Conservation (phyloP, 352 stramenopile genomes). For the Phytophthora rubi region DNA sequence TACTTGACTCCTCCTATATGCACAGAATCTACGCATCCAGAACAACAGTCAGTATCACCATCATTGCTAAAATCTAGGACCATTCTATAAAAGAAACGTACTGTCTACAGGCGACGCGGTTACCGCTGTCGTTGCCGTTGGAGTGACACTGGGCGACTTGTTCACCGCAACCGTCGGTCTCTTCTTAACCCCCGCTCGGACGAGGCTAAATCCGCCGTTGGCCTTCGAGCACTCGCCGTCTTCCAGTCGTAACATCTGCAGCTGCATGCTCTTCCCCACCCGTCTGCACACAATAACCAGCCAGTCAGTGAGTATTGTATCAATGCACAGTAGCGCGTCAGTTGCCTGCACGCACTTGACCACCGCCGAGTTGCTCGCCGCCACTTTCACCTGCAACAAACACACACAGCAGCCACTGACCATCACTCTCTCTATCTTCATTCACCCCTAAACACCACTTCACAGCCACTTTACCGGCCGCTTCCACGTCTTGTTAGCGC, state of each 20-base stretch:
- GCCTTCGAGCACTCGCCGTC: constrained; percentile 80
- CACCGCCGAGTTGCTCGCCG: constrained; percentile 15
- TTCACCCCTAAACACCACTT: background rate
- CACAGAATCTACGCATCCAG: constrained; percentile 39
- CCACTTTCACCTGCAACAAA: constrained; percentile 37
- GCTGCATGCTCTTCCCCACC: constrained; percentile 49
- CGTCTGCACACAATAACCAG: background rate
- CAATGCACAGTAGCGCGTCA: background rate
- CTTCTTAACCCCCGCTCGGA: constrained; percentile 63
- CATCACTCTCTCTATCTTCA: constrained; percentile 6
- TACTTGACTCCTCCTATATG: constrained; percentile 57
- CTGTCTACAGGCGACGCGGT: constrained; percentile 18
- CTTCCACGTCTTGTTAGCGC: constrained; percentile 43
- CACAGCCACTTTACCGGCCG: constrained; percentile 29
- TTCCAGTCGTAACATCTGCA: constrained; percentile 62
- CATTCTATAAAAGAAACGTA: background rate
- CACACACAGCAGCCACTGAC: background rate
- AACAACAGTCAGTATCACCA: constrained; percentile 2
- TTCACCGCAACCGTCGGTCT: background rate
- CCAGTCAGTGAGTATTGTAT: background rate
- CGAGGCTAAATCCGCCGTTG: constrained; percentile 74
- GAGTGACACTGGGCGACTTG: background rate
- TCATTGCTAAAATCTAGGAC: background rate
- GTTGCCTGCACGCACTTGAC: background rate
- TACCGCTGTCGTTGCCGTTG: constrained; percentile 14